Base-by-base conservation (phyloP, 768 basidiomycete genomes). In the Suillus discolor region DNA sequence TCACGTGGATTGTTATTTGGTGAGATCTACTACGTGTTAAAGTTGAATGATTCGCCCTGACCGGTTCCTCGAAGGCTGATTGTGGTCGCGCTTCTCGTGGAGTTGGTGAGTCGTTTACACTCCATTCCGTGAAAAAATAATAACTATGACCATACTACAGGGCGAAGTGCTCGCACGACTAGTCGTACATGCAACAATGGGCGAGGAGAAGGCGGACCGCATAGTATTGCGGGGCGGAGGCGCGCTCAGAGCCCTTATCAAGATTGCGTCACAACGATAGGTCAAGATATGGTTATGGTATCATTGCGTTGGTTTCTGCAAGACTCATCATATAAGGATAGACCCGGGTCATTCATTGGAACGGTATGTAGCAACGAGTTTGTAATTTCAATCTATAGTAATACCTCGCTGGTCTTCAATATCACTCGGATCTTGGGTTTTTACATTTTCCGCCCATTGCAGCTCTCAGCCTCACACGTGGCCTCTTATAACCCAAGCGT, bases 81-180 rank as follows among this genome's bases (percentile, higher is more conserved):
- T 71, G 89, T 94, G 25, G 89, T 90, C 2, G 94, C 94, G 25
- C 91, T 91, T 74, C 75, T 97, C n/a, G 94, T 97, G 12, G 95
- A 95, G 79, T 75, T 91, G 66, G 93, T 91, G 71, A 39, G 87
- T 82, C 51, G 16, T 18, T 41, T 12, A 3, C 28, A 5, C 0
- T 9, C 28, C 18, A 28, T 2, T 28, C 42, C 23, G 12, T 13
- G 15, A n/a, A 38, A 38, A 11, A n/a, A 13, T 45, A 23, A 20
- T 45, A 7, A 61, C n/a, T 8, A 39, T 28, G 16, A 55, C 8
- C 1, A 61, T 70, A 89, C 34, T 69, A 9, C 70, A 92, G 91
- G 92, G 91, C n/a, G 92, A 95, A 73, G 87, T 95, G 8, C 72
- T 93, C 47, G 93, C 92, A 4, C 89, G 93, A 4, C 81, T 89